Evolutionary conservation across 2,329 filamentous ascomycete genomes (phyloP).

Genomic region (Exutisphaerella laricina): DNA sequence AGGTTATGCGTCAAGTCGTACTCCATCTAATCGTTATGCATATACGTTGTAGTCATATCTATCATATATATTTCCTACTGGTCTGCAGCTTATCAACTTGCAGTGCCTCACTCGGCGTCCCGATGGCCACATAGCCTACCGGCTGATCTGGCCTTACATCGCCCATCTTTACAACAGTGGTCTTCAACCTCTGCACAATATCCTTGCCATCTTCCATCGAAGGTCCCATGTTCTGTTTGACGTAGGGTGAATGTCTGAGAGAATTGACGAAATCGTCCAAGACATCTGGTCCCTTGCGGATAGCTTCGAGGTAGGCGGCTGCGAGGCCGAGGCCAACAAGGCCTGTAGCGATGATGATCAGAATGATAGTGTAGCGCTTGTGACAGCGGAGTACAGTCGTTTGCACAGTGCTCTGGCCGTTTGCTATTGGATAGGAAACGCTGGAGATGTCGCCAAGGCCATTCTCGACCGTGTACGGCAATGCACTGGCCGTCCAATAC

Average conservation of each 20-base stretch:
- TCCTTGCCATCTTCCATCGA: slow-evolving; percentile 10
- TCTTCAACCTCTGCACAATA: slow-evolving; percentile 6
- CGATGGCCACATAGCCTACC: slow-evolving; percentile 6
- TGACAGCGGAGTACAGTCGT: slow-evolving; percentile 8
- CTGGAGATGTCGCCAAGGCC: not conserved
- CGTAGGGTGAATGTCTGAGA: slow-evolving; percentile 8
- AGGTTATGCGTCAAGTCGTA: too few species aligned
- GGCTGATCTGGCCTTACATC: slow-evolving; percentile 11
- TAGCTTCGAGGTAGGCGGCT: slow-evolving; percentile 6
- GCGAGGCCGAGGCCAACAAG: slow-evolving; percentile 9
- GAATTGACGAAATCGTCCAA: slow-evolving; percentile 12
- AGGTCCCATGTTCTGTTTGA: slow-evolving; percentile 4
- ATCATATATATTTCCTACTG: not conserved
- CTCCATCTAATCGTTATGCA: too few species aligned
- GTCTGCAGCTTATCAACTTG: not conserved
- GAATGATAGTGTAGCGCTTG: not conserved
- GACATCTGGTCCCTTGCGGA: slow-evolving; percentile 9
- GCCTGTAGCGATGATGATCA: slow-evolving; percentile 2
- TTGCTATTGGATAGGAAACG: not conserved
- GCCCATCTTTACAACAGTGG: slow-evolving; percentile 6
- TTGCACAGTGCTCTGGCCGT: not conserved
- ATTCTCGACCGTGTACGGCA: not conserved
- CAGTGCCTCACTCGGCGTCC: not conserved
- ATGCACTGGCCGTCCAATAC: not conserved
- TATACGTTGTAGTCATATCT: too few species aligned